These are phyloP conservation scores for Poronia punctata DNA, from an alignment of 495 filamentous ascomycete genomes.

Conservation along the genomic window DNA sequence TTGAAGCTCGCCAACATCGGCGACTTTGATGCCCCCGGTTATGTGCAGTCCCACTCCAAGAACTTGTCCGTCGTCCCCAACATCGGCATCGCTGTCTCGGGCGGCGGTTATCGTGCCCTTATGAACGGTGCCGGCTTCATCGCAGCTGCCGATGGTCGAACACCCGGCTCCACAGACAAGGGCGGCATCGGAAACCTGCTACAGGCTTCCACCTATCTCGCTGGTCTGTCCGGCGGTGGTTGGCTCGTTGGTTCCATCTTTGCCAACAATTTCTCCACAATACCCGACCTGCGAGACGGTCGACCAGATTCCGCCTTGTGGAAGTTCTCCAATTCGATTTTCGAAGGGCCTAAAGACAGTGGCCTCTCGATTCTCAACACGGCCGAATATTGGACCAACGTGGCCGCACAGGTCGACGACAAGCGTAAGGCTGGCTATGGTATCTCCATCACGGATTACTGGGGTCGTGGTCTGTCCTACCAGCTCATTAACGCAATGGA, in stretches of 20 bases:
- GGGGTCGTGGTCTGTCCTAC: conserved; percentile 71
- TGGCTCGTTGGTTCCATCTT: conserved; percentile 86
- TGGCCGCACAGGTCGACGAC: conserved; percentile 52
- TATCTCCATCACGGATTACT: conserved; percentile 79
- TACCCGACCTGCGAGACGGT: conserved; percentile 54
- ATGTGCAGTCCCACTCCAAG: conserved; percentile 54
- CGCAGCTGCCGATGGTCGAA: conserved; percentile 77
- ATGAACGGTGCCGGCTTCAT: conserved; percentile 84
- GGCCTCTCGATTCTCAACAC: conserved; percentile 33
- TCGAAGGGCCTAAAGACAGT: conserved; percentile 39
- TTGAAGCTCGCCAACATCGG: conserved; percentile 65
- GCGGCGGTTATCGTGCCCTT: conserved; percentile 79
- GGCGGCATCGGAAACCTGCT: conserved; percentile 81
- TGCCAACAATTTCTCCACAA: conserved; percentile 82
- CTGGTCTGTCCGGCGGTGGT: conserved; percentile 78
- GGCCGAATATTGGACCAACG: conserved; percentile 59
- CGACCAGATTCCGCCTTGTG: conserved; percentile 53
- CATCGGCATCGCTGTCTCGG: conserved; percentile 57
- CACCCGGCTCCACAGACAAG: conserved; percentile 51
- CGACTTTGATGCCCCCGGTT: conserved; percentile 66
- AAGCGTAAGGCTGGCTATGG: conserved; percentile 71
- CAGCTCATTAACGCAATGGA: conserved; percentile 74
- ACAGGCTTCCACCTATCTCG: conserved; percentile 76
- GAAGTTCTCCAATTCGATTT: conserved; percentile 72
- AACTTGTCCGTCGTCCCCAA: conserved; percentile 56